Evolutionary conservation across 192 early-diverging fungal species (phyloP).

Genomic region (Thamnidium elegans): DNA sequence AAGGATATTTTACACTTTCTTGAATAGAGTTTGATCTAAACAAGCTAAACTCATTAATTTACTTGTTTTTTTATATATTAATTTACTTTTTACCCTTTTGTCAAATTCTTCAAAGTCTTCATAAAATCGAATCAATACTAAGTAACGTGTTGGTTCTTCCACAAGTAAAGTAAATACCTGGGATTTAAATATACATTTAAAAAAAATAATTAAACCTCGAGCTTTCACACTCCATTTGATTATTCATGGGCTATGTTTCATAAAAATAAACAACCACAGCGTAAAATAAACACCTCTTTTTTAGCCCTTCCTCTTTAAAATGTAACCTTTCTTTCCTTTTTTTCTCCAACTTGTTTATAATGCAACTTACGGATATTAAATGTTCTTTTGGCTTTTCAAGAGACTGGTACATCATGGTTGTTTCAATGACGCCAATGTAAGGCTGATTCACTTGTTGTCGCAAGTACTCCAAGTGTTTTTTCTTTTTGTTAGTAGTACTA

Average conservation of each 20-base stretch:
- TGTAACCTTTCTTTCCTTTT: background rate
- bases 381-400: conserved; percentile 1
- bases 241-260: conserved; percentile 1
- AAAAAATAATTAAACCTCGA: background rate
- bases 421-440: conserved; percentile 12
- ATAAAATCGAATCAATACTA: conserved; percentile 35
- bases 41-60: too few species aligned
- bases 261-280: background rate
- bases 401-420: conserved; percentile 7
- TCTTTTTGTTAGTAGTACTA: too few species aligned
- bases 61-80: too few species aligned
- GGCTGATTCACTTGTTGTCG: background rate
- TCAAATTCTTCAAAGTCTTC: conserved; percentile 40
- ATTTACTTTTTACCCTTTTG: conserved; percentile 26
- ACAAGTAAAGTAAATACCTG: conserved; percentile 41
- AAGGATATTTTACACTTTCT: conserved; percentile 21
- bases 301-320: too few species aligned
- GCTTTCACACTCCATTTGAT: background rate
- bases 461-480: too few species aligned
- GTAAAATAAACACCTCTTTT: background rate
- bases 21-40: conserved; percentile 25
- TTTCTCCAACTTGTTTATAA: background rate
- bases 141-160: conserved; percentile 32
- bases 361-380: conserved; percentile 13
- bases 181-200: background rate